phyloP scores from a whole-genome alignment of 441 rosid genomes.

The Cnidoscolus chayamansa region DNA sequence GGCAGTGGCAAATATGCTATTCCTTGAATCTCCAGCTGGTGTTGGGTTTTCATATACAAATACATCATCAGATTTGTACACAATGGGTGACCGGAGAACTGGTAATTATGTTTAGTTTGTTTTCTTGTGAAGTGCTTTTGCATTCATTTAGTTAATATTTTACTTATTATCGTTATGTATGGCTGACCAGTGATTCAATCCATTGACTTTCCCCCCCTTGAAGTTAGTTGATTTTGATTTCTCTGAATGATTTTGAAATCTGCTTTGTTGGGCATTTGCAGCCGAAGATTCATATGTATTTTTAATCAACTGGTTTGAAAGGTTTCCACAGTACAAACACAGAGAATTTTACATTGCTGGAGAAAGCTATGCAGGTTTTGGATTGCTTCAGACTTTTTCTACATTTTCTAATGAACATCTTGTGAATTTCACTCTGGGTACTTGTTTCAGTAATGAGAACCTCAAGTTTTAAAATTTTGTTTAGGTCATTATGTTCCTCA shows the following conservation, averaged over 20 bases:
- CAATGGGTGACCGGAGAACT: conserved; percentile 76
- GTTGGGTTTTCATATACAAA: conserved; percentile 93
- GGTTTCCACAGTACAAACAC: conserved; percentile 90
- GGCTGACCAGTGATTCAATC: conserved; percentile 3
- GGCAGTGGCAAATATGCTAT: conserved; percentile 85
- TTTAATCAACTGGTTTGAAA: conserved; percentile 80
- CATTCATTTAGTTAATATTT: not conserved
- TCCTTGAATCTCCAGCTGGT: conserved; percentile 97
- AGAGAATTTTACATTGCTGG: conserved; percentile 94
- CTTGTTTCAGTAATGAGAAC: conserved; percentile 11
- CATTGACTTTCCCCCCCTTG: conserved; percentile 1
- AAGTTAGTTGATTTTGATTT: conserved; percentile 21
- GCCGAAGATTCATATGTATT: conserved; percentile 88
- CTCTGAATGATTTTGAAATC: conserved; percentile 15
- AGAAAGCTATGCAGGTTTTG: conserved; percentile 87
- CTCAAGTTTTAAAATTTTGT: conserved; percentile 8
- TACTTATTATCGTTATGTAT: not conserved
- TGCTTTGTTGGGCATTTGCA: conserved; percentile 32
- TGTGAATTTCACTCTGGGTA: not conserved
- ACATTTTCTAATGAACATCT: not conserved
- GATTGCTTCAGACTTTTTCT: not conserved
- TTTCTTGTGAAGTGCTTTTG: conserved; percentile 5
- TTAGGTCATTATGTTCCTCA: conserved; percentile 98
- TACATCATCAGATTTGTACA: conserved; percentile 73
- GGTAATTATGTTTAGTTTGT: conserved; percentile 36